A percentile compares a stretch with the other conserved stretches of the same genome.
phyloP scores from a whole-genome alignment of 441 rosid species.

The Bruguiera hainesii region DNA sequence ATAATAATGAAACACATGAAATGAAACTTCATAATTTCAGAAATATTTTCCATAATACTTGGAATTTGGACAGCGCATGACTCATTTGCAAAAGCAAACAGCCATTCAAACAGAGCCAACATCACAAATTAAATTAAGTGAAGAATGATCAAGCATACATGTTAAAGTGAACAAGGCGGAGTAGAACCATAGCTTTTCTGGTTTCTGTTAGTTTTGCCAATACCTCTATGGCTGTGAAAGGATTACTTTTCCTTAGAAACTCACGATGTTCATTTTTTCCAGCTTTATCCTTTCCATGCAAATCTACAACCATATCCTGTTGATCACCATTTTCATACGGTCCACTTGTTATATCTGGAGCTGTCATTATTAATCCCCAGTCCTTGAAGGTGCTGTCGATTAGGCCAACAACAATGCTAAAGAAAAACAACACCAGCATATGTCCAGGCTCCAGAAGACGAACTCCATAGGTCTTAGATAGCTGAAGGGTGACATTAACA shows the following conservation, averaged over 20 bases:
- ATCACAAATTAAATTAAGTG: conserved; percentile 11
- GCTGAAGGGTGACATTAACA: conserved; percentile 42
- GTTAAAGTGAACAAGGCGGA: conserved; percentile 53
- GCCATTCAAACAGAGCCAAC: background rate
- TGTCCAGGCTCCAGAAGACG: conserved; percentile 42
- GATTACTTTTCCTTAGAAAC: conserved; percentile 36
- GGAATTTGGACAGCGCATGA: conserved; percentile 2
- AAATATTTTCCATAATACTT: background rate
- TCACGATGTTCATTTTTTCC: conserved; percentile 35
- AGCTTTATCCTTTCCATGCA: conserved; percentile 16
- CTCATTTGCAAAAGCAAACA: background rate
- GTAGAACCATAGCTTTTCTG: conserved; percentile 44
- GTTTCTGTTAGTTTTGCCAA: conserved; percentile 43
- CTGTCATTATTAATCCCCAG: conserved; percentile 37
- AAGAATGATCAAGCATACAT: conserved; percentile 37
- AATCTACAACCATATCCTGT: conserved; percentile 40
- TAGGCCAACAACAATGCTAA: conserved; percentile 35
- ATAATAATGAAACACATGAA: background rate
- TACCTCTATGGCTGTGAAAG: conserved; percentile 45
- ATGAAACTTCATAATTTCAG: background rate
- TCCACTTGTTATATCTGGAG: conserved; percentile 22
- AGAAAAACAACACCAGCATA: conserved; percentile 47
- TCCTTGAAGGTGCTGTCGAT: conserved; percentile 47
- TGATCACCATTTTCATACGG: conserved; percentile 27
- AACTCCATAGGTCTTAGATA: conserved; percentile 41